These are phyloP conservation scores for Penicillium fimorum DNA, from an alignment of 495 filamentous ascomycete species.

Conservation along the genomic window DNA sequence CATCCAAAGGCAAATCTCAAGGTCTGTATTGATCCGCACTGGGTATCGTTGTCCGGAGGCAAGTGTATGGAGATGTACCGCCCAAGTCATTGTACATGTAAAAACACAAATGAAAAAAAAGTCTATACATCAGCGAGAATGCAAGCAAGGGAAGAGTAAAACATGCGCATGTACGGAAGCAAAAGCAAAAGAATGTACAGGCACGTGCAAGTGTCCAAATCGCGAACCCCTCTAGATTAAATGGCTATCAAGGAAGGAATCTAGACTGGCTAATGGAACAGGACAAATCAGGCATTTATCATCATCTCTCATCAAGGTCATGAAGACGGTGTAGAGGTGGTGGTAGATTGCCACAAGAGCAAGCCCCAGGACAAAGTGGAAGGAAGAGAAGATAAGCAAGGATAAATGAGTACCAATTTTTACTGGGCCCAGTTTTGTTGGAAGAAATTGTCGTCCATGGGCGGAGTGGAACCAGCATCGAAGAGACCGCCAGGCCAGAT, in stretches of 20 bases:
- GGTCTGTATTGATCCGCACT: not conserved
- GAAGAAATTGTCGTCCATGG: constrained; percentile 38
- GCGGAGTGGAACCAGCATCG: constrained; percentile 30
- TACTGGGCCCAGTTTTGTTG: constrained; percentile 42
- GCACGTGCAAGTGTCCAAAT: constrained; percentile 17
- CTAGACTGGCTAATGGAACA: constrained; percentile 45
- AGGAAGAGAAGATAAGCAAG: constrained; percentile 16
- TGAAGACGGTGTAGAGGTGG: constrained; percentile 52
- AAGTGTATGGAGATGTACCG: constrained; percentile 1
- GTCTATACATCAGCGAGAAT: constrained; percentile 7
- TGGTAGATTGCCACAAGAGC: constrained; percentile 41
- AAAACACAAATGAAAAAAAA: not conserved
- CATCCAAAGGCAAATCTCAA: not conserved
- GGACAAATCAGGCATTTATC: constrained; percentile 46
- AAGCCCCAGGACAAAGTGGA: constrained; percentile 9
- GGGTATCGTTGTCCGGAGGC: not conserved
- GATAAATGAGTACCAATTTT: constrained; percentile 10
- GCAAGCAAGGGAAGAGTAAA: not conserved
- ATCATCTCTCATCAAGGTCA: constrained; percentile 56
- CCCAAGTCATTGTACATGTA: constrained; percentile 13
- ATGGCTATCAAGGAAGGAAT: constrained; percentile 40
- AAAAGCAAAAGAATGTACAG: constrained; percentile 12
- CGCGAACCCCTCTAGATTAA: constrained; percentile 35
- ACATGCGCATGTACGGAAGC: not conserved
- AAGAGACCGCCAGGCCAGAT: constrained; percentile 42